Evolutionary conservation across 2,329 filamentous ascomycete species (phyloP).

Genomic region (Aspergillus sp.): DNA sequence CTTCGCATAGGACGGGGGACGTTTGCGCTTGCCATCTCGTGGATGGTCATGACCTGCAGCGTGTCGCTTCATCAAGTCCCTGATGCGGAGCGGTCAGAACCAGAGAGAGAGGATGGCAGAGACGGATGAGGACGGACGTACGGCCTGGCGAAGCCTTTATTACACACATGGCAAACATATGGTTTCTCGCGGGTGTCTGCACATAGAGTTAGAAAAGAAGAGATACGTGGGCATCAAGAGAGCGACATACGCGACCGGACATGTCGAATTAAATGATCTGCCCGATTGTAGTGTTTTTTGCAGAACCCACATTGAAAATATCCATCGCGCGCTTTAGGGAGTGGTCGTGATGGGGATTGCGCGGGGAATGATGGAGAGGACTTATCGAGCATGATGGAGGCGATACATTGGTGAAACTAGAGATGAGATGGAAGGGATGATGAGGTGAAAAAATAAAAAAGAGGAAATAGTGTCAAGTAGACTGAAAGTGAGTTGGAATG

Average conservation of each 20-base stretch:
- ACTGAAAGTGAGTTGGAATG: not conserved
- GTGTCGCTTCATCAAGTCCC: slow-evolving; percentile 55
- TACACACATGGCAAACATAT: slow-evolving; percentile 35
- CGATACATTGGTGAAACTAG: not conserved
- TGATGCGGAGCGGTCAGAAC: slow-evolving; percentile 5
- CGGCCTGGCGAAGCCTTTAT: slow-evolving; percentile 36
- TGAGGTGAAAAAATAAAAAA: not conserved
- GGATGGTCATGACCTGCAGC: slow-evolving; percentile 40
- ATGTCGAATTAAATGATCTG: slow-evolving; percentile 54
- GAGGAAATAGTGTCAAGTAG: not conserved
- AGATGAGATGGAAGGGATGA: not conserved
- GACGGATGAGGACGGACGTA: slow-evolving; percentile 15
- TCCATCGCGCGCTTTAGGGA: slow-evolving; percentile 22
- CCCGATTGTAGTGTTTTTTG: slow-evolving; percentile 53
- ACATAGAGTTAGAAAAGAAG: not conserved
- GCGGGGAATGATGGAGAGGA: slow-evolving; percentile 8
- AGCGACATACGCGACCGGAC: slow-evolving; percentile 15
- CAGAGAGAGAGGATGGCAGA: not conserved
- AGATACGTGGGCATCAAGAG: not conserved
- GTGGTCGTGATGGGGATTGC: slow-evolving; percentile 12
- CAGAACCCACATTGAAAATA: slow-evolving; percentile 56
- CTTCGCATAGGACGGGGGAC: slow-evolving; percentile 22
- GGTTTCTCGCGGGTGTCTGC: slow-evolving; percentile 35
- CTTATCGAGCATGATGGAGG: slow-evolving; percentile 17
- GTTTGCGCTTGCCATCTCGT: slow-evolving; percentile 36